Conservation (phyloP, 148 eudicot species). For the Bassia scoparia region DNA sequence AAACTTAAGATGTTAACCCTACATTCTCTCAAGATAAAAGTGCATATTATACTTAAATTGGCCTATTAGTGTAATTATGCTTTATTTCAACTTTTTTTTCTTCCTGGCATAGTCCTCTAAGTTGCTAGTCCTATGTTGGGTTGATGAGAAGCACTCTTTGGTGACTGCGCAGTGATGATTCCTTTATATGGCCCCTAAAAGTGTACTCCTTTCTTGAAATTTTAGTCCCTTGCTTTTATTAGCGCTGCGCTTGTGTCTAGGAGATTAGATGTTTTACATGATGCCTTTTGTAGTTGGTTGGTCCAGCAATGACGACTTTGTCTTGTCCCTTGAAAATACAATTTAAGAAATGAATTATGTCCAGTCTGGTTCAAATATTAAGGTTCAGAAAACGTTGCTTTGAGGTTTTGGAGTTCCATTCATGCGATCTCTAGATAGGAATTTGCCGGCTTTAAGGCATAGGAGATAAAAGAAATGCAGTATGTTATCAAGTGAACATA, state of each 20-base stretch:
- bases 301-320: background rate
- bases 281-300: background rate
- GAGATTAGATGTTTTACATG: slow-evolving; percentile 6
- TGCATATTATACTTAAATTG: background rate
- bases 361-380: background rate
- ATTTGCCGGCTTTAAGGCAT: background rate
- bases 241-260: background rate
- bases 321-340: background rate
- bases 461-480: background rate
- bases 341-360: background rate
- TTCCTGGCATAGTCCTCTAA: background rate
- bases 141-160: slow-evolving; percentile 18
- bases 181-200: slow-evolving; percentile 7
- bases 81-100: background rate
- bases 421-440: background rate
- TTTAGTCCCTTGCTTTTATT: background rate
- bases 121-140: slow-evolving; percentile 11
- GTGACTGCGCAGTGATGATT: slow-evolving; percentile 18
- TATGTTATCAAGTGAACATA: background rate
- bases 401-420: background rate
- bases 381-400: background rate
- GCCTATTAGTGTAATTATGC: background rate
- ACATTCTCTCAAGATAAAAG: background rate
- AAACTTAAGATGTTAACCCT: background rate
- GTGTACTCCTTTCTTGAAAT: background rate